Conservation (phyloP, 1,284 basidiomycete genomes). For the Athelia psychrophila region DNA sequence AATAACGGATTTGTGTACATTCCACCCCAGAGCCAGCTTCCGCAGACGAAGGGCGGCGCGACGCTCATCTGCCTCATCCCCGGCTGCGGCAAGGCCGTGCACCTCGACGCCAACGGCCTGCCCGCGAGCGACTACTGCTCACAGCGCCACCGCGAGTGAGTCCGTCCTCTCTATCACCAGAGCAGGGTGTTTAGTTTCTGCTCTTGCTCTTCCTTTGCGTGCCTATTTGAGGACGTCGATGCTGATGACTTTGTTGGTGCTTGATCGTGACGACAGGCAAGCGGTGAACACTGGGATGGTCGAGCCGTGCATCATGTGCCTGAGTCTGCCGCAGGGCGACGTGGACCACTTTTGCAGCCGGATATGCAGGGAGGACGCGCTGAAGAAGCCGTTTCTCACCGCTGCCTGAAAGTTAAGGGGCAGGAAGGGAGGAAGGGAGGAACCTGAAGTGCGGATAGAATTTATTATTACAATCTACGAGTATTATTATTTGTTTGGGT, state of each 20-base stretch:
- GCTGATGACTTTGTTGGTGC: slow-evolving; percentile 1
- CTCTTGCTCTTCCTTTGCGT: slow-evolving; percentile 1
- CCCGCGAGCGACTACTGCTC: slow-evolving; percentile 49
- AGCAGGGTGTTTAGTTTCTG: neutral
- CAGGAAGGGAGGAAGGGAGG: slow-evolving; percentile 8
- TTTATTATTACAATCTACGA: too few species aligned
- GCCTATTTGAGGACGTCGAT: slow-evolving; percentile 2
- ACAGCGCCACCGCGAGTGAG: slow-evolving; percentile 48
- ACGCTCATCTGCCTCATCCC: slow-evolving; percentile 37
- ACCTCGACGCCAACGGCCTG: slow-evolving; percentile 41
- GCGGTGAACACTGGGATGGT: slow-evolving; percentile 44
- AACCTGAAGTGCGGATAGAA: too few species aligned
- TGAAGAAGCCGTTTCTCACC: slow-evolving; percentile 29
- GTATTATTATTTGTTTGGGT: too few species aligned
- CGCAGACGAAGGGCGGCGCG: too few species aligned
- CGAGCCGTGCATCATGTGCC: slow-evolving; percentile 50
- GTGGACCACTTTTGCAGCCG: slow-evolving; percentile 50
- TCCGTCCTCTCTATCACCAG: slow-evolving; percentile 8
- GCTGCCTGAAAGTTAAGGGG: too few species aligned
- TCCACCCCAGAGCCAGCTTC: too few species aligned
- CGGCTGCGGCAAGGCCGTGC: slow-evolving; percentile 46
- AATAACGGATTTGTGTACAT: too few species aligned
- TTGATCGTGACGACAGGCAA: slow-evolving; percentile 30
- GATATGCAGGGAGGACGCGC: slow-evolving; percentile 45
- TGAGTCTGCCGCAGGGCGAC: slow-evolving; percentile 46